Base-by-base conservation (phyloP, 108 stramenopile species). In the Skeletonema menzelii region DNA sequence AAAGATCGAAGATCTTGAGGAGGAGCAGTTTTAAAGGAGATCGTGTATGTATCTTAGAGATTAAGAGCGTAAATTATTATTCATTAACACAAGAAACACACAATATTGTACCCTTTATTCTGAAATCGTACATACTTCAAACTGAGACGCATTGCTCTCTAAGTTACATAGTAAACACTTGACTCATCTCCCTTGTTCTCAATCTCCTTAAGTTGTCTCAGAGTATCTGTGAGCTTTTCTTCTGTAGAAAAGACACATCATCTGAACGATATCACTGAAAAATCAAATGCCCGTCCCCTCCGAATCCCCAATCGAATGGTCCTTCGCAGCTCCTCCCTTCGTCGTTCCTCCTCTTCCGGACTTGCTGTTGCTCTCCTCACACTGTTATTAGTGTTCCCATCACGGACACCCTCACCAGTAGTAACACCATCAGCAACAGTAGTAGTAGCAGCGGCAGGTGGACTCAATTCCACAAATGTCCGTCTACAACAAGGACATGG, bases 401-500 rank as follows among this genome's bases (percentile, higher is more conserved):
- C 13, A 42, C 6, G 26, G 2, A 6, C 28, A 27, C 7, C 37
- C 17, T 5, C 31, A 28, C n/a, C 53, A 19, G 28, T 14, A 27
- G n/a, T 11, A 58, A 2, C n/a, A 24, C 57, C 19, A 28, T 56
- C 12, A 20, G 60, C 19, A 14, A 56, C 12, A 20, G 30, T 46
- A 24, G 27, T 56, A 47, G 44, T 13, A 14, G 35, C 35, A 24
- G 27, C 30, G 14, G 76, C 35, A 35, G 35, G 8, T 11, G 8
- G 40, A 42, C 40, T 77, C 69, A 87, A 69, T 20, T 91, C 86
- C 2, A 87, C 79, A 56, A 91, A 91, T 26, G 72, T 76, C 60
- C 80, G 85, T 32, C 90, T 77, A 61, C 90, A 91, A 42, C 86
- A 87, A 1, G 90, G 90, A 65, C 90, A 91, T 0, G 85, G 86